Percentiles rank a stretch among this genome's conserved stretches.
These are phyloP conservation scores for Aspergillus bombycis DNA, from an alignment of 2,329 filamentous ascomycete species.

Conservation along the genomic window DNA sequence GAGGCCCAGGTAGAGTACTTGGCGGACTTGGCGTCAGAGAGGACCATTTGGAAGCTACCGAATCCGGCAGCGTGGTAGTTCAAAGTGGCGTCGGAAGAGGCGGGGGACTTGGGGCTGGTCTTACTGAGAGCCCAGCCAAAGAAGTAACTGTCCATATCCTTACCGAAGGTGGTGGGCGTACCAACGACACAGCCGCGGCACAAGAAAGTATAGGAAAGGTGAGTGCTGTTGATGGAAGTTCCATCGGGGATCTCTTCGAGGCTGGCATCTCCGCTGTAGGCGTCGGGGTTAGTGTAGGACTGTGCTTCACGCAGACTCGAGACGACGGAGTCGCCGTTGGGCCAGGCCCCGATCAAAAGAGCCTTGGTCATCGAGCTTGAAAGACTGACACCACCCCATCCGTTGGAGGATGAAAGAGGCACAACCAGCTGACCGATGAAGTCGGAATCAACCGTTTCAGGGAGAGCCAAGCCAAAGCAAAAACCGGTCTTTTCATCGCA, in stretches of 20 bases:
- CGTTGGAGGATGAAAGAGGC: conserved; percentile 18
- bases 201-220: conserved; percentile 24
- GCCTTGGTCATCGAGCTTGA: conserved; percentile 16
- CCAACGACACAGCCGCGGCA: conserved; percentile 21
- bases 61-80: conserved; percentile 22
- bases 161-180: conserved; percentile 18
- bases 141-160: conserved; percentile 16
- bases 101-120: conserved; percentile 18
- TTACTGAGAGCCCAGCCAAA: conserved; percentile 22
- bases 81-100: conserved; percentile 15
- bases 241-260: conserved; percentile 19
- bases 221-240: conserved; percentile 21
- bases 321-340: conserved; percentile 18
- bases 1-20: conserved; percentile 22
- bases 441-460: conserved; percentile 17
- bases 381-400: conserved; percentile 25
- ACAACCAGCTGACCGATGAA: conserved; percentile 23
- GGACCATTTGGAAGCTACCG: conserved; percentile 20
- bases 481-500: conserved; percentile 19
- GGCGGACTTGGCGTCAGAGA: conserved; percentile 19
- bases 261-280: conserved; percentile 16
- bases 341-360: conserved; percentile 22
- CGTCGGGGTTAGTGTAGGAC: conserved; percentile 17
- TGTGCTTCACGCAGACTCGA: conserved; percentile 16
- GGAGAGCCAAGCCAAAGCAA: conserved; percentile 23